phyloP scores from a whole-genome alignment of 331 rosid species.

The Rhamnella rubrinervis region DNA sequence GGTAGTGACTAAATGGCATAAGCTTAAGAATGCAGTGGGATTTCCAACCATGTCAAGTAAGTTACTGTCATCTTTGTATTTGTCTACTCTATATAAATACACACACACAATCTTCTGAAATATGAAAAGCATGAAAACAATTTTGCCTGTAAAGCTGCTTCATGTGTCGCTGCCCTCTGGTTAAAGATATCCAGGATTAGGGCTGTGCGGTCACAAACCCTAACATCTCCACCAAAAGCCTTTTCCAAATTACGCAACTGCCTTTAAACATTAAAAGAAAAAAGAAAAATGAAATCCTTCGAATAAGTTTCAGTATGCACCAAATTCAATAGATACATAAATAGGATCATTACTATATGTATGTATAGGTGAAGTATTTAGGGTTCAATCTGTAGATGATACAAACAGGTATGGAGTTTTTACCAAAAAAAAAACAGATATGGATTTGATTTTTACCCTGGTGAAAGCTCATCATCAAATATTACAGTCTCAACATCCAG shows the following conservation, averaged over 20 bases:
- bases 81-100: not conserved
- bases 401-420: slow-evolving; percentile 10
- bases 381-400: slow-evolving; percentile 6
- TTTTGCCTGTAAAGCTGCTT: slow-evolving; percentile 88
- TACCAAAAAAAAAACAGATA: no score
- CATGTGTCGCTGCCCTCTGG: slow-evolving; percentile 98
- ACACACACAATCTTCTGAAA: not conserved
- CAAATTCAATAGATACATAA: not conserved
- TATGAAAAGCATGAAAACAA: not conserved
- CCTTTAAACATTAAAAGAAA: slow-evolving; percentile 35
- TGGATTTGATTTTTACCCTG: slow-evolving; percentile 60
- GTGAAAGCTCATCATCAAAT: slow-evolving; percentile 93
- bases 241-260: slow-evolving; percentile 93
- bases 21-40: no score
- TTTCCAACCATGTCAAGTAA: no score
- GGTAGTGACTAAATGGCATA: no score
- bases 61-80: no score
- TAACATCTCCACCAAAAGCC: slow-evolving; percentile 87
- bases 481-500: slow-evolving; percentile 80
- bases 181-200: slow-evolving; percentile 92
- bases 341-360: not conserved
- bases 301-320: no score
- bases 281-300: no score
- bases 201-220: slow-evolving; percentile 96
- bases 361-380: not conserved